A percentile compares a stretch with the other conserved stretches of the same genome.
phyloP scores from a whole-genome alignment of 2,329 filamentous ascomycete species.

The Pseudocercospora cruenta region DNA sequence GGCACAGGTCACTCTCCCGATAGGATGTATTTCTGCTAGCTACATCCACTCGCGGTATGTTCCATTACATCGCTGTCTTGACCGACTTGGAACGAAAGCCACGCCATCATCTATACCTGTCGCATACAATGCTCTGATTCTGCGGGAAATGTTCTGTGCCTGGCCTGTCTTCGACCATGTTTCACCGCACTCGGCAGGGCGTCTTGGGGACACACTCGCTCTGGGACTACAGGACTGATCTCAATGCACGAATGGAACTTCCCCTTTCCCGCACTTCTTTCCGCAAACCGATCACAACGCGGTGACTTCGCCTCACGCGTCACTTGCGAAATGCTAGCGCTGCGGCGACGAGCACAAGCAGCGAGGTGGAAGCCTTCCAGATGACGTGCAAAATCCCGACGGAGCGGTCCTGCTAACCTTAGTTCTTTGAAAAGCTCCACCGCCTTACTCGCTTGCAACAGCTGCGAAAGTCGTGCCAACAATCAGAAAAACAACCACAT shows the following conservation, averaged over 20 bases:
- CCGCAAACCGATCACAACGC: no score
- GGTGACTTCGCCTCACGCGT: not conserved
- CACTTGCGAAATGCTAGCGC: not conserved
- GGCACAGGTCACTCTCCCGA: not conserved
- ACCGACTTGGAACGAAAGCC: not conserved
- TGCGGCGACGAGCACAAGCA: not conserved
- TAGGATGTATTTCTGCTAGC: not conserved
- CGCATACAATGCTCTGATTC: not conserved
- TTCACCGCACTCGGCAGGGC: not conserved
- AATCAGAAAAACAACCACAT: no score
- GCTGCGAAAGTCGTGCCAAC: no score
- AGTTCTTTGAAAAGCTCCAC: not conserved
- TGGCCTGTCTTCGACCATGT: not conserved
- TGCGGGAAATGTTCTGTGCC: not conserved
- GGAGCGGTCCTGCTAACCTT: constrained; percentile 1
- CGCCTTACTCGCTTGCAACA: not conserved
- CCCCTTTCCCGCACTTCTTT: no score
- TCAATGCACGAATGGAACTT: no score
- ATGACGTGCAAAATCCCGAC: not conserved
- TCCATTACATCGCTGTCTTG: not conserved
- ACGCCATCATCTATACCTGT: not conserved
- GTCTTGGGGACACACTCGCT: not conserved
- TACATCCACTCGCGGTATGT: not conserved
- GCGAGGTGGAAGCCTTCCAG: not conserved
- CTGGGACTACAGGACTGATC: not conserved